phyloP scores from a whole-genome alignment of 2,329 filamentous ascomycete genomes.

The Diplodia intermedia region DNA sequence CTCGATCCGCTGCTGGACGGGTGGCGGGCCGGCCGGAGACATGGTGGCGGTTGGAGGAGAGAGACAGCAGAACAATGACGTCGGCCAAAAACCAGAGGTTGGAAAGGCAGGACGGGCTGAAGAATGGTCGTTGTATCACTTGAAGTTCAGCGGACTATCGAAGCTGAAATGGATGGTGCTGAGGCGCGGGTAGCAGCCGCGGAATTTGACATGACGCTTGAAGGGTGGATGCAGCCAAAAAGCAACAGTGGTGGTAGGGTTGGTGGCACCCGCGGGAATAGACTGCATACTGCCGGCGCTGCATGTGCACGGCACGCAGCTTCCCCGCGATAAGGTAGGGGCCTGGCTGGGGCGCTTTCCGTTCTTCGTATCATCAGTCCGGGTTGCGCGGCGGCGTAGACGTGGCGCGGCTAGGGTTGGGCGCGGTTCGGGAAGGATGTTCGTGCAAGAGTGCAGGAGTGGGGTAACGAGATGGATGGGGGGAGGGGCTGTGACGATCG shows the following conservation, averaged over 20 bases:
- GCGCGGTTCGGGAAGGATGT: constrained; percentile 16
- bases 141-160: not conserved
- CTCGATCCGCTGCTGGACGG: constrained; percentile 40
- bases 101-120: not conserved
- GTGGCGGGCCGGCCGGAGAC: constrained; percentile 29
- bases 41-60: not conserved
- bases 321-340: not conserved
- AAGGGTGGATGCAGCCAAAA: constrained; percentile 10
- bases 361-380: constrained; percentile 6
- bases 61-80: not conserved
- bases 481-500: not conserved
- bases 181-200: not conserved
- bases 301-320: not conserved
- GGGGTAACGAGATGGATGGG: constrained; percentile 32
- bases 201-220: constrained; percentile 6
- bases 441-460: constrained; percentile 37
- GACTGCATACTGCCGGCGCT: not conserved
- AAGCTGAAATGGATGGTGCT: not conserved
- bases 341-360: too few relatives aligned
- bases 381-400: not conserved
- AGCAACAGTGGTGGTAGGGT: constrained; percentile 21
- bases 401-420: constrained; percentile 2
- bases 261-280: constrained; percentile 10
- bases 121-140: not conserved
- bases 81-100: not conserved